These are phyloP conservation scores for Amyloporia xantha DNA, from an alignment of 768 basidiomycete species.

Conservation along the genomic window DNA sequence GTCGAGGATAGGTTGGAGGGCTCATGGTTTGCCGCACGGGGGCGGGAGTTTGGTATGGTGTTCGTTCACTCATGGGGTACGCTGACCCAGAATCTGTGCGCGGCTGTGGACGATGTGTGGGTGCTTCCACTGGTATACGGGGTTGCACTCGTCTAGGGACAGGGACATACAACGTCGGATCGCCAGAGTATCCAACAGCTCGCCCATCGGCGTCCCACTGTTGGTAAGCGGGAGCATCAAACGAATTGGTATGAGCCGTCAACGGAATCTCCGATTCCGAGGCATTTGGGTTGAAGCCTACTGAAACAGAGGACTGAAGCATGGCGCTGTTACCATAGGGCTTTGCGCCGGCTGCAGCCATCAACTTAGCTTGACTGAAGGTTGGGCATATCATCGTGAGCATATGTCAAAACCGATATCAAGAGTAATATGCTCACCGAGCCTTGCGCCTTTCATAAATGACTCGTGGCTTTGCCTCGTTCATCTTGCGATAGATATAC, in stretches of 20 bases:
- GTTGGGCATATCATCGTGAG: conserved; percentile 4
- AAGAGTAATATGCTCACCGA: conserved; percentile 33
- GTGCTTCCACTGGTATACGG: neutral
- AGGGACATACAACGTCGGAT: conserved; percentile 45
- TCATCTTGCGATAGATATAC: conserved; percentile 75
- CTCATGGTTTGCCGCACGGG: conserved; percentile 4
- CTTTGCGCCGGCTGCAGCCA: conserved; percentile 7
- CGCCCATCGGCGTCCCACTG: conserved; percentile 46
- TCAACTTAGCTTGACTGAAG: conserved; percentile 48
- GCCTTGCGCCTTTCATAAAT: conserved; percentile 68
- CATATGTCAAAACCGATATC: neutral
- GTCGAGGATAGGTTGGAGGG: neutral
- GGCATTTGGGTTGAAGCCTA: conserved; percentile 29
- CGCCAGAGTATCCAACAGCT: conserved; percentile 41
- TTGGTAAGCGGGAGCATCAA: conserved; percentile 24
- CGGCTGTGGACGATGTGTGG: conserved; percentile 9
- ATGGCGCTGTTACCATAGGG: conserved; percentile 16
- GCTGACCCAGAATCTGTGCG: conserved; percentile 2
- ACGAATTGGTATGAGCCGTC: conserved; percentile 25
- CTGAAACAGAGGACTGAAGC: conserved; percentile 25
- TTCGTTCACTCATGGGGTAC: conserved; percentile 11
- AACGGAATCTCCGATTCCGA: conserved; percentile 40
- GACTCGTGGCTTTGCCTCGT: conserved; percentile 56
- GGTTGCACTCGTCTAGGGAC: conserved; percentile 30
- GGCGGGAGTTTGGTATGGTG: neutral